These are phyloP conservation scores for Boletellus ananiceps DNA, from an alignment of 768 basidiomycete species.

Conservation along the genomic window DNA sequence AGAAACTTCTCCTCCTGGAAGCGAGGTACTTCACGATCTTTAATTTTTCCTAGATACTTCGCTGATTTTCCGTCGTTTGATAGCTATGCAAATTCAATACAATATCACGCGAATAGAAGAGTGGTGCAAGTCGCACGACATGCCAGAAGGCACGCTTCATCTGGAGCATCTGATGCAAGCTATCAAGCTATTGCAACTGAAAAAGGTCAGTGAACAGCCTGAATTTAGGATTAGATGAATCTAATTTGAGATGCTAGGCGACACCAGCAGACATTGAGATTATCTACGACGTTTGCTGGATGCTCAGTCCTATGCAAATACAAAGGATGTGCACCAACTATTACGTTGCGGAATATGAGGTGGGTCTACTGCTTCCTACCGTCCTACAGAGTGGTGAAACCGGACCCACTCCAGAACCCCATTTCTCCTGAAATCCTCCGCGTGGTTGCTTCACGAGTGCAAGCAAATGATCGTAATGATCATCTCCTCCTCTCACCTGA, in stretches of 20 bases:
- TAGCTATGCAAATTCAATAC: slow-evolving; percentile 99
- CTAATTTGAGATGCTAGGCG: slow-evolving; percentile 46
- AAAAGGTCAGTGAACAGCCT: slow-evolving; percentile 62
- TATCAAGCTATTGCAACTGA: slow-evolving; percentile 94
- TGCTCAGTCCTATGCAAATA: slow-evolving; percentile 98
- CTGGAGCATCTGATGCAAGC: slow-evolving; percentile 99
- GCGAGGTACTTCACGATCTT: slow-evolving; percentile 59
- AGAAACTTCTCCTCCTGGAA: slow-evolving; percentile 99
- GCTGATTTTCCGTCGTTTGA: slow-evolving; percentile 2
- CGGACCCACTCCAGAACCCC: slow-evolving; percentile 59
- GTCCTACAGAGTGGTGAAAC: neutral
- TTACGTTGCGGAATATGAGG: slow-evolving; percentile 99
- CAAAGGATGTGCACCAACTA: slow-evolving; percentile 99
- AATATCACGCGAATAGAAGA: slow-evolving; percentile 97
- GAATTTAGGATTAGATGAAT: slow-evolving; percentile 1
- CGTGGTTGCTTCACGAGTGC: slow-evolving; percentile 92
- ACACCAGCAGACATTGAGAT: slow-evolving; percentile 96
- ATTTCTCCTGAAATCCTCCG: slow-evolving; percentile 96
- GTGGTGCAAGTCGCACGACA: slow-evolving; percentile 99
- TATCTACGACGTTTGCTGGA: slow-evolving; percentile 99
- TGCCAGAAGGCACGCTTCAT: slow-evolving; percentile 97
- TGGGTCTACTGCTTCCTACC: slow-evolving; percentile 30
- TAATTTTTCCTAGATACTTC: neutral
- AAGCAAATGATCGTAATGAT: slow-evolving; percentile 95
- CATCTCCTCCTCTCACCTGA: slow-evolving; percentile 94